These are phyloP conservation scores for Primulina huaijiensis DNA, from an alignment of 257 asterid genomes.

Conservation along the genomic window DNA sequence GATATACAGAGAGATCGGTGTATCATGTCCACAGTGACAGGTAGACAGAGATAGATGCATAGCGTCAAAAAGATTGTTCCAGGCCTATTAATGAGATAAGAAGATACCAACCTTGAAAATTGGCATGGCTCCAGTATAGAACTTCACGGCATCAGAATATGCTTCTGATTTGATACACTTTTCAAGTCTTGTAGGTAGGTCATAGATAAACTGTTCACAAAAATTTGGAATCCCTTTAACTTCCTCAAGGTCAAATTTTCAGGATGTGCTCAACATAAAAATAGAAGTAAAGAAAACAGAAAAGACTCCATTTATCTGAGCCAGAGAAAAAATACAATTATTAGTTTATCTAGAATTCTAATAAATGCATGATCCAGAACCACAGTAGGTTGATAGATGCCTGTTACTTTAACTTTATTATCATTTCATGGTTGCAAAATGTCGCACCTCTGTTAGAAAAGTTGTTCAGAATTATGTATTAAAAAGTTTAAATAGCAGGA, in stretches of 20 bases:
- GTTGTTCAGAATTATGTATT: neutral
- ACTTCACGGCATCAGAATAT: slow-evolving; percentile 94
- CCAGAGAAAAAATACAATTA: slow-evolving; percentile 2
- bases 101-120: slow-evolving; percentile 71
- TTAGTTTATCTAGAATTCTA: slow-evolving; percentile 11
- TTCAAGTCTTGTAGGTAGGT: slow-evolving; percentile 84
- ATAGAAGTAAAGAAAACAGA: neutral
- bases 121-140: slow-evolving; percentile 93
- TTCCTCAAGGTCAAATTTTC: slow-evolving; percentile 31
- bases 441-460: neutral
- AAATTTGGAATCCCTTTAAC: slow-evolving; percentile 33
- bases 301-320: neutral
- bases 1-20: slow-evolving; percentile 24
- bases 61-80: slow-evolving; percentile 2
- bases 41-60: slow-evolving; percentile 22
- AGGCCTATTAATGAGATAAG: slow-evolving; percentile 14
- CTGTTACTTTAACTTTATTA: slow-evolving; percentile 18
- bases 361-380: neutral
- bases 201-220: slow-evolving; percentile 92
- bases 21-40: neutral
- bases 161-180: slow-evolving; percentile 94
- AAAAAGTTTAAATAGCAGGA: slow-evolving; percentile 2
- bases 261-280: slow-evolving; percentile 16
- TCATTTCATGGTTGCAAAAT: slow-evolving; percentile 23
- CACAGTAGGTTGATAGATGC: neutral